These are phyloP conservation scores for Mycena filopes DNA, from an alignment of 768 basidiomycete genomes.

Conservation along the genomic window DNA sequence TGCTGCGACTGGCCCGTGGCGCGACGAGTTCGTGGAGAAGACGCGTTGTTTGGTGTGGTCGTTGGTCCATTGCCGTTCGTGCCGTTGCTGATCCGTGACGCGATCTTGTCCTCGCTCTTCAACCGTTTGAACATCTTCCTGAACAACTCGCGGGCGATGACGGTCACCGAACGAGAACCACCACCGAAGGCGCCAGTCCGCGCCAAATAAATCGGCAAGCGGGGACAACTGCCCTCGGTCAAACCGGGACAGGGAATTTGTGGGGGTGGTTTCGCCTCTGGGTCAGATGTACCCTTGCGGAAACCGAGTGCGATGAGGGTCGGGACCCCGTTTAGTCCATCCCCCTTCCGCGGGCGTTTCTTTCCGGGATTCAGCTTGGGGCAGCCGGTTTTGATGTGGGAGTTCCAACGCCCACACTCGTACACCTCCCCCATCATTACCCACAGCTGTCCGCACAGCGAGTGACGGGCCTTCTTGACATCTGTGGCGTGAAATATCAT, in stretches of 20 bases:
- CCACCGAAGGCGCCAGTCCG: not conserved
- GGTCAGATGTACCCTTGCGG: too few species aligned
- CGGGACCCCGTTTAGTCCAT: not conserved
- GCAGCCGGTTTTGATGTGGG: not conserved
- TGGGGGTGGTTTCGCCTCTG: too few species aligned
- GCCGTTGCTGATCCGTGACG: not conserved
- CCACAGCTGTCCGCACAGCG: not conserved
- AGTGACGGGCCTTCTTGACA: not conserved
- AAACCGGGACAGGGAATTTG: not conserved
- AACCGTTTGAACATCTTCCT: not conserved
- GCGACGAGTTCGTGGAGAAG: not conserved
- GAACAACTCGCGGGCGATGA: not conserved
- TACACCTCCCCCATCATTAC: not conserved
- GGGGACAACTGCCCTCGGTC: not conserved
- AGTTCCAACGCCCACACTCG: not conserved
- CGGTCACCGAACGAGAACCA: not conserved
- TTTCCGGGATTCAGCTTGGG: not conserved
- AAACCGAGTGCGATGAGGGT: too few species aligned
- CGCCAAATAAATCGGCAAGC: not conserved
- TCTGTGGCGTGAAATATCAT: not conserved
- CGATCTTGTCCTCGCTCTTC: not conserved
- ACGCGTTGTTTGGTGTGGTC: not conserved
- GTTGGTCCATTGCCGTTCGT: not conserved
- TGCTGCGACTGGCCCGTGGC: too few species aligned
- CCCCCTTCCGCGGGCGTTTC: not conserved